phyloP scores from a whole-genome alignment of 2,329 filamentous ascomycete genomes.

The Zymoseptoria crescenta region DNA sequence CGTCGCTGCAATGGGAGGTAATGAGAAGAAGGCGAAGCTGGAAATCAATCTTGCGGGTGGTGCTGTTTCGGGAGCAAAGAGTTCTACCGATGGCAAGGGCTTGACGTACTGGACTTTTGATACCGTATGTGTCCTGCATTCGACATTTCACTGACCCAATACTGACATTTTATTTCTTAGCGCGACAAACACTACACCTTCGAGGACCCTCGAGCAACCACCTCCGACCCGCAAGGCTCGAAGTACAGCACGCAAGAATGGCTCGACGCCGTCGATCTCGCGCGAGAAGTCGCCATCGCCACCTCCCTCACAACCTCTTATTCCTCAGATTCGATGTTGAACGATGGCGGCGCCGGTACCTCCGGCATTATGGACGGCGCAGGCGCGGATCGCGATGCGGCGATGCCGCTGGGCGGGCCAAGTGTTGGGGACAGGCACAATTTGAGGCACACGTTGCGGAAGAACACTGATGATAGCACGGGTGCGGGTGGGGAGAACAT shows the following conservation, averaged over 20 bases:
- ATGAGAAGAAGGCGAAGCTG: constrained; percentile 90
- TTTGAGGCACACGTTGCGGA: constrained; percentile 33
- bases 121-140: constrained; percentile 56
- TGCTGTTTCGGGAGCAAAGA: constrained; percentile 59
- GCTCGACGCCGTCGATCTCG: constrained; percentile 80
- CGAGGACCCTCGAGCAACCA: constrained; percentile 76
- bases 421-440: constrained; percentile 19
- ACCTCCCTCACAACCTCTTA: constrained; percentile 56
- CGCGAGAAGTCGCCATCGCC: constrained; percentile 73
- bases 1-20: constrained; percentile 81
- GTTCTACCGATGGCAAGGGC: constrained; percentile 76
- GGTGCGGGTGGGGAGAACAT: constrained; percentile 27
- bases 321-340: constrained; percentile 44
- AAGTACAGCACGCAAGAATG: constrained; percentile 76
- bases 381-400: constrained; percentile 23
- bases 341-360: constrained; percentile 31
- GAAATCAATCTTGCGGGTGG: constrained; percentile 78
- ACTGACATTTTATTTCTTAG: constrained; percentile 41
- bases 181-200: constrained; percentile 86
- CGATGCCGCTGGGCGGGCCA: constrained; percentile 25
- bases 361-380: constrained; percentile 60
- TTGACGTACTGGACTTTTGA: constrained; percentile 84
- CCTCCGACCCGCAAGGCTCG: constrained; percentile 53
- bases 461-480: constrained; percentile 17
- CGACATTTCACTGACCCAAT: neutral